Evolutionary conservation across 306 rosid genomes (phyloP), one percentile per base, ranked within the genome.

Genomic region (Malus asiatica): DNA sequence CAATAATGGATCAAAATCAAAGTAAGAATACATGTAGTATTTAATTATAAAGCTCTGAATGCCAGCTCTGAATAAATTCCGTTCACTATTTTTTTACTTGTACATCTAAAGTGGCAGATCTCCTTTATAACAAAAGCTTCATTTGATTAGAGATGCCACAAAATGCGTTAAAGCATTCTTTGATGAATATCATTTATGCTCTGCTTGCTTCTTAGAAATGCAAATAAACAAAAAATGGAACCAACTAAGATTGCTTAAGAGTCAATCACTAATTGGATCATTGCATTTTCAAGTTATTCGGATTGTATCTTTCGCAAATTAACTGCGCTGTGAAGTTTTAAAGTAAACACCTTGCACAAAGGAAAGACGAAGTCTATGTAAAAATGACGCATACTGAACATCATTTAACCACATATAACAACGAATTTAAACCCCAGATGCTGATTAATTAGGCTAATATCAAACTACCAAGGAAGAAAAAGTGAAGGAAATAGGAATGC

Each of bases 1-100:
- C 20, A 65, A 77, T 70, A 67, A 42, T 42, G 53, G 22, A 83
- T 79, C 70, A 78, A 81, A 77, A 70, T 62, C 69, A 74, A 66
- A 53, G 42, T 62, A 64, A 68, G 8, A 51, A 16, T 51, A 51
- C 20, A 51, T 51, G 55, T 51, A 6, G 20, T 5, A 15, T 16
- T 51, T 51, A 16, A 42, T 51, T 18, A 66, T 4, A 60, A 60
- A 57, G 62, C 62, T 57, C 66, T 1, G 35, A 25, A 23, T 14
- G 4, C 33, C 66, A 13, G 32, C 58, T 15, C 53, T 12, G 29
- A 15, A 23, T 48, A 19, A 5, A 55, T 48, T 7, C 2, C 33
- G 2, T 70, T 30, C 62, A 51, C 10, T 48, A 51, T 27, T 53
- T 45, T n/a, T 42, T n/a, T 22, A 20, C 52, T 19, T 68, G 52